Evolutionary conservation across 768 basidiomycete genomes (phyloP).

Genomic region (Pholiota microspora): DNA sequence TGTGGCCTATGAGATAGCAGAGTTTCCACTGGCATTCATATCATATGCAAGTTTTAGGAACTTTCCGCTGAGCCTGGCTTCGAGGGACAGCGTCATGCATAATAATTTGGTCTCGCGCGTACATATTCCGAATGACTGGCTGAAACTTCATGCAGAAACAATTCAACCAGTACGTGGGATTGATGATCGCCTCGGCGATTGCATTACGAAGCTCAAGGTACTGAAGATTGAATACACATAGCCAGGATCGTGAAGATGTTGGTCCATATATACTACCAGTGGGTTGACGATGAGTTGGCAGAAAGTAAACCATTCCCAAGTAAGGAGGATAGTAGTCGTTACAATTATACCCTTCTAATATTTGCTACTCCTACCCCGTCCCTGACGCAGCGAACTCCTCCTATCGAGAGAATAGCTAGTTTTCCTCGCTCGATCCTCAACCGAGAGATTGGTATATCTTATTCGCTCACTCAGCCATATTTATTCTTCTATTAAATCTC

Average conservation of each 20-base stretch:
- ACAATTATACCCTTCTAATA: neutral
- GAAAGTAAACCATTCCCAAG: neutral
- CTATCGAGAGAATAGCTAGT: neutral
- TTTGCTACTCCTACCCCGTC: neutral
- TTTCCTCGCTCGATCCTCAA: neutral
- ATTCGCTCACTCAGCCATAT: neutral
- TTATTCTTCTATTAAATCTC: neutral
- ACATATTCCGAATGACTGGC: no score
- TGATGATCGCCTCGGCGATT: neutral
- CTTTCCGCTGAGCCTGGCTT: neutral
- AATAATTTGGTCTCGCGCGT: neutral
- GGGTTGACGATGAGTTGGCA: neutral
- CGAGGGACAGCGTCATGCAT: neutral
- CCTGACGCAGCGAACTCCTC: neutral
- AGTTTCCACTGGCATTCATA: neutral
- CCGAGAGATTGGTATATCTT: slow-evolving; percentile 7
- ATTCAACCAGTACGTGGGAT: neutral
- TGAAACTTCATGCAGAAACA: neutral
- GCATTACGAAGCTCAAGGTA: neutral
- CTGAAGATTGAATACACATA: neutral
- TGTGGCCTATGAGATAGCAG: neutral
- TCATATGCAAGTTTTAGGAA: neutral
- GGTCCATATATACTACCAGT: neutral
- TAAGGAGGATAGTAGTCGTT: neutral
- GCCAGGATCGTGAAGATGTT: neutral